Percentiles rank a stretch among this genome's conserved stretches.
Conservation (phyloP, 352 stramenopile species). For the Halophytophthora batemanensis region DNA sequence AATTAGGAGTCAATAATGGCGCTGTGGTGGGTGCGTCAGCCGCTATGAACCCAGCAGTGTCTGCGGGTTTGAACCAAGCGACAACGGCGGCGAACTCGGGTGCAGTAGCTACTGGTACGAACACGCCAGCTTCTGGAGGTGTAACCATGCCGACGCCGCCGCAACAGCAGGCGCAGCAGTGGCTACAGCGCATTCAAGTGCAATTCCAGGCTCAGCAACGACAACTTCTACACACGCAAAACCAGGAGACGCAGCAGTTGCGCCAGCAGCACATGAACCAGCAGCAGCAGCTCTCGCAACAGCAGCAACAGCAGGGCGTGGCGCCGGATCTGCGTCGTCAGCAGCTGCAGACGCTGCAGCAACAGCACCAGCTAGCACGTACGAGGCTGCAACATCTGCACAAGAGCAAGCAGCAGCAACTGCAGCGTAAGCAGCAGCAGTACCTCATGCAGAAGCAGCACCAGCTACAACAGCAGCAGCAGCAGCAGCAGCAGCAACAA, state of each 20-base stretch:
- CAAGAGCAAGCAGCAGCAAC: conserved; percentile 77
- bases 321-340: conserved; percentile 57
- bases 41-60: conserved; percentile 27
- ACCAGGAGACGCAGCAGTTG: conserved; percentile 76
- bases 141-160: conserved; percentile 34
- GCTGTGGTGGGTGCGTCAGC: conserved; percentile 16
- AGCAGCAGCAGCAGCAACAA: conserved; percentile 52
- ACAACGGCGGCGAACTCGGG: conserved; percentile 14
- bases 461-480: conserved; percentile 55
- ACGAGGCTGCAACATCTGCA: conserved; percentile 69
- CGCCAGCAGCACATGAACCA: conserved; percentile 74
- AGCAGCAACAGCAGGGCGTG: conserved; percentile 65
- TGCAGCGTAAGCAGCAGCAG: conserved; percentile 81
- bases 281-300: conserved; percentile 67
- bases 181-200: conserved; percentile 76
- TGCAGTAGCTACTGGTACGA: conserved; percentile 9
- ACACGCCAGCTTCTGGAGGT: conserved; percentile 17
- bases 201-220: conserved; percentile 82
- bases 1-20: conserved; percentile 19
- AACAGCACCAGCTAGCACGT: conserved; percentile 69
- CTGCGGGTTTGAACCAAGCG: conserved; percentile 22
- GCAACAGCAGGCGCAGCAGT: conserved; percentile 76
- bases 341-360: conserved; percentile 72
- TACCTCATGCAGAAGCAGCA: conserved; percentile 79
- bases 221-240: conserved; percentile 63